Base-by-base conservation (phyloP, 495 filamentous ascomycete genomes). In the Viridothelium virens region DNA sequence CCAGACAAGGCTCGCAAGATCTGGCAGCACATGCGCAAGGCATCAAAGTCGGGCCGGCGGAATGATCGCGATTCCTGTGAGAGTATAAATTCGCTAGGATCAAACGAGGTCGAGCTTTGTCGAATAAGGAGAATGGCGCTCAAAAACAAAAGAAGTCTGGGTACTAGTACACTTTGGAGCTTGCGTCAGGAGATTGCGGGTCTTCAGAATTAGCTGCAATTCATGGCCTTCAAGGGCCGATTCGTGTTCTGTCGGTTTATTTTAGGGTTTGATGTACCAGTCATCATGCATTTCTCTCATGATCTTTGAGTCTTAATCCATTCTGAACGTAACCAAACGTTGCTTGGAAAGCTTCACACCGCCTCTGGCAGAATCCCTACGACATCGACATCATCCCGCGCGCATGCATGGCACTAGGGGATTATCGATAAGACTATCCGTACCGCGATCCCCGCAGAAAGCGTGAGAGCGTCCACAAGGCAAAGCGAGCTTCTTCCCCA, bases 1-100 rank as follows among this genome's bases (percentile, higher is more conserved):
- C 53, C 53, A 18, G 53, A 59, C 53, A 59, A 59, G 31, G 53
- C 53, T 34, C 53, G 53, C 7, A 59, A 36, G 53, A 59, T 59
- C 7, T 59, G 53, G 53, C n/a, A 18, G 31, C 53, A 59, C 53
- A 59, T 59, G 53, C 53, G 53, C 2, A 59, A 59, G 14, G 53
- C 33, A 59, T 59, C 53, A 36, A 59, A 31, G 31, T 59, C 53
- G 11, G 7, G 14, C 7, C 25, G 25, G 7, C 11, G 18, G 31
- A 59, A 36, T 59, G 2, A 9, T 36, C 25, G 25, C 25, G 36
- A 31, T 59, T 59, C 53, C 36, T 59, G 18, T 33, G 53, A 59
- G 5, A 59, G 53, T 14, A 7, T 59, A 6, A 31, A 59, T 59
- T 3, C 6, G 53, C 18, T 36, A 14, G 53, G 25, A 36, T 34